Conservation (phyloP, 2,329 filamentous ascomycete species). For the Teratosphaeria viscida region DNA sequence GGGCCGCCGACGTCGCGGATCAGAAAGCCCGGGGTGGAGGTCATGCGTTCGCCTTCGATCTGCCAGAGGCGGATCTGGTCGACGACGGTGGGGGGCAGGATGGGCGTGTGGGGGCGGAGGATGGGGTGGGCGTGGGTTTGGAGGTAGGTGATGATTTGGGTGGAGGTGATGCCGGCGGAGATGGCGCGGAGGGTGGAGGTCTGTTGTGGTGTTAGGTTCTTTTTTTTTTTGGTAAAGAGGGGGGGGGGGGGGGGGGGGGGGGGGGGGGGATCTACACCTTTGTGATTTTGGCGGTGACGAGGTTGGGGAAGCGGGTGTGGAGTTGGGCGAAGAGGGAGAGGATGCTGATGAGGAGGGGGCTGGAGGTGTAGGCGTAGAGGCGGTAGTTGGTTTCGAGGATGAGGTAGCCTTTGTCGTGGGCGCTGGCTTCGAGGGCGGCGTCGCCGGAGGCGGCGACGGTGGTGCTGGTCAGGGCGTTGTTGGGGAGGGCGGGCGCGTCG, state of each 20-base stretch:
- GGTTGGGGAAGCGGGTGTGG: constrained; percentile 83
- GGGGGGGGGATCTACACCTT: constrained; percentile 35
- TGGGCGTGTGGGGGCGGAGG: constrained; percentile 62
- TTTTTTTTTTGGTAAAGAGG: not conserved
- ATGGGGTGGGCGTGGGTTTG: constrained; percentile 89
- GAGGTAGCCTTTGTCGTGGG: constrained; percentile 63
- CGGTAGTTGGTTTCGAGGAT: constrained; percentile 98
- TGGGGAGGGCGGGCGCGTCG: constrained; percentile 61
- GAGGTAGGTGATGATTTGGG: constrained; percentile 92
- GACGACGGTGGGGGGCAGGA: constrained; percentile 88
- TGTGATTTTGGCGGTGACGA: constrained; percentile 84
- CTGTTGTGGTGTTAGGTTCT: not conserved
- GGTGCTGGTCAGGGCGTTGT: constrained; percentile 54
- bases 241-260: not conserved
- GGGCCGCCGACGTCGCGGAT: constrained; percentile 68
- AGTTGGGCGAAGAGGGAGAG: constrained; percentile 82
- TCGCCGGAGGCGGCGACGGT: constrained; percentile 34
- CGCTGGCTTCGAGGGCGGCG: constrained; percentile 19
- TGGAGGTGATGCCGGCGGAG: constrained; percentile 78
- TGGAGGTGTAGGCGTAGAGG: constrained; percentile 91
- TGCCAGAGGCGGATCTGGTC: constrained; percentile 98
- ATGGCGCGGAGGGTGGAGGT: constrained; percentile 82
- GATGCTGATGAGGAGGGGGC: constrained; percentile 87
- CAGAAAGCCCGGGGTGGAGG: constrained; percentile 68
- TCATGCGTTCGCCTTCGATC: constrained; percentile 90